Percentiles rank a stretch among this genome's conserved stretches.
Conservation (phyloP, 1,139 yeast genomes). For the Torulaspora pretoriensis region DNA sequence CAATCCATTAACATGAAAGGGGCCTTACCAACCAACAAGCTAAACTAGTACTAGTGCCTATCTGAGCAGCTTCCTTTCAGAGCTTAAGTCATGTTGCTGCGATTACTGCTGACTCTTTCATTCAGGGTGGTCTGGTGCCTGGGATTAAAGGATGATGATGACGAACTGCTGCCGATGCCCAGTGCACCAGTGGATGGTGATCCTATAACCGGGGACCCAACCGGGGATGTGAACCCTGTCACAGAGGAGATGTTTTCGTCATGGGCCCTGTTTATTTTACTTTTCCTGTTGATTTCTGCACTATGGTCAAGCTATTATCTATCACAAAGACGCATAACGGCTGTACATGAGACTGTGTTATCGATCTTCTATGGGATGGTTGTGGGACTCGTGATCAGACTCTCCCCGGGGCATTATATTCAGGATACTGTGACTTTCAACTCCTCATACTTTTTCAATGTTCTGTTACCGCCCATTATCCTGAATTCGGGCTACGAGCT, state of each 20-base stretch:
- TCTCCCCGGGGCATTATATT: constrained; percentile 92
- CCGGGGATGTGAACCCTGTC: constrained; percentile 70
- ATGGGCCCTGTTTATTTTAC: constrained; percentile 90
- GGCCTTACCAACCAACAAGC: not conserved
- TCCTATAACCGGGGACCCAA: constrained; percentile 36
- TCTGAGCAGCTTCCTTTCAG: no score
- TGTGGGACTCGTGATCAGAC: constrained; percentile 84
- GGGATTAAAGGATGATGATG: constrained; percentile 26
- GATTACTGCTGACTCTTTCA: constrained; percentile 13
- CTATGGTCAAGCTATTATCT: constrained; percentile 92
- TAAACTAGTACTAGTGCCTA: no score
- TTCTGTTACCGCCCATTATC: constrained; percentile 92
- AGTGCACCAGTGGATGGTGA: constrained; percentile 26
- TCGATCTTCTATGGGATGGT: constrained; percentile 96
- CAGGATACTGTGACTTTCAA: constrained; percentile 96
- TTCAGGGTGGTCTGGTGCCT: constrained; percentile 14
- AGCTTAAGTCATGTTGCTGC: constrained; percentile 9
- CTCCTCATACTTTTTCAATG: constrained; percentile 89
- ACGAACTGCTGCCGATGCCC: constrained; percentile 25
- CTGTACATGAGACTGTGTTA: constrained; percentile 93
- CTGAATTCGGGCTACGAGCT: constrained; percentile 93
- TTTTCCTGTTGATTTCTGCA: constrained; percentile 78
- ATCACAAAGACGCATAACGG: constrained; percentile 86
- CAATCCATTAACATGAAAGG: not conserved
- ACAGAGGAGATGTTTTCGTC: constrained; percentile 93